Base-by-base conservation (phyloP, 2,329 filamentous ascomycete genomes). In the Furcasterigmium sp. region DNA sequence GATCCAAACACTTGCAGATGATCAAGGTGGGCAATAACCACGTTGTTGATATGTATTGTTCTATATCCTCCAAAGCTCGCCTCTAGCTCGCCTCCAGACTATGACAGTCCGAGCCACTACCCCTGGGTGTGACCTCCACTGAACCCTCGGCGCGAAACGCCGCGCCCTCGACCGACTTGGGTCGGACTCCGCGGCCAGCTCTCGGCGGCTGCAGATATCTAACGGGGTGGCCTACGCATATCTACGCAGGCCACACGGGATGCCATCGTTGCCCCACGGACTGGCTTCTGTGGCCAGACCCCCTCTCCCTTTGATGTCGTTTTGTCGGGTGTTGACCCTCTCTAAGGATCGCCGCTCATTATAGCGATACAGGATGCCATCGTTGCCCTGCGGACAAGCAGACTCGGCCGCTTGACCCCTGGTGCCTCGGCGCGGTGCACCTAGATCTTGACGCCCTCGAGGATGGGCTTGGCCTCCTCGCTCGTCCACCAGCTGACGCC, bases 401-500 rank as follows among this genome's bases (percentile, higher is more conserved):
- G 35, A 37, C 15, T 32, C 29, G 29, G 11, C 13, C 28, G 40
- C 45, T 43, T 44, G 47, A 49, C 46, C 49, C 49, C 42, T 28
- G 34, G 40, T 18, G 37, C 11, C 19, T 41, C 17, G 15, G 21
- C 10, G 11, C 8, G 26, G 18, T n/a, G 23, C 34, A 34, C 19
- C 45, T 65, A 78, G 40, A 78, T 72, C 62, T 78, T 78, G 42
- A 67, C 68, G 1, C 75, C 76, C 45, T 88, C 82, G 28, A 91
- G 63, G 52, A 93, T 91, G 1, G 72, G 67, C 67, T 71, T 85
- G n/a, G 88, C 88, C 65, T 87, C 86, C 29, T 88, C 84, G 38
- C 76, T 84, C 66, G 70, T 82, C 90, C 90, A 95, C 87, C 88
- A 95, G 58, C 87, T 87, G 53, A 87, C 83, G 4, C 84, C 84